Conservation (phyloP, 1,139 yeast species). For the Yamadazyma pseudoaaseri region DNA sequence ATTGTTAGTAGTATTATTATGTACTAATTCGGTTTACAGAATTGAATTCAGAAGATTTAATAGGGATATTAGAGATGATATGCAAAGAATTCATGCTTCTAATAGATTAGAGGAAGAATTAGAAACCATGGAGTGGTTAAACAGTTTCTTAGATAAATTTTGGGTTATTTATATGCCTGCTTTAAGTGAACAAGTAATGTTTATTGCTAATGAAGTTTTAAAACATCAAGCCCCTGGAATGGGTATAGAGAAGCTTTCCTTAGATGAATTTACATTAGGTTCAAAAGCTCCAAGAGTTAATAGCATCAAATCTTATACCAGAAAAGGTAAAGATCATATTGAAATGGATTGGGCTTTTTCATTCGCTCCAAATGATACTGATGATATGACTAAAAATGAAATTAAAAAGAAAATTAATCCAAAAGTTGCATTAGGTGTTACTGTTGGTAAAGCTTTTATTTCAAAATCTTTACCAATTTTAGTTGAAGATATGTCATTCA, state of each 20-base stretch:
- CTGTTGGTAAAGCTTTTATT: conserved; percentile 75
- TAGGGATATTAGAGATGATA: conserved; percentile 70
- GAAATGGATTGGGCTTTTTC: conserved; percentile 86
- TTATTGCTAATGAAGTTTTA: conserved; percentile 61
- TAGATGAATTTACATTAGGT: conserved; percentile 78
- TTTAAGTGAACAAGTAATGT: conserved; percentile 70
- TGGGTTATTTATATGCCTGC: conserved; percentile 91
- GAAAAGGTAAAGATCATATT: conserved; percentile 60
- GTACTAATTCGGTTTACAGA: conserved; percentile 65
- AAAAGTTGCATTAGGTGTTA: conserved; percentile 74
- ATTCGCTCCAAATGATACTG: conserved; percentile 77
- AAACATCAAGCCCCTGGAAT: conserved; percentile 77
- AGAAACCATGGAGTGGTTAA: conserved; percentile 81
- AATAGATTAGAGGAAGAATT: conserved; percentile 59
- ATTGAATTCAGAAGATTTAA: conserved; percentile 72
- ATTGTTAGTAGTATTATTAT: conserved; percentile 54
- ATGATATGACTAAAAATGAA: conserved; percentile 77
- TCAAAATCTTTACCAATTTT: conserved; percentile 72
- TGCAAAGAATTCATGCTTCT: conserved; percentile 57
- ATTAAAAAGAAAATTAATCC: conserved; percentile 70
- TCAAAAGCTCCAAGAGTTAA: conserved; percentile 75
- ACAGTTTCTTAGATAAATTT: conserved; percentile 70
- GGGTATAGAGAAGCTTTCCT: conserved; percentile 69
- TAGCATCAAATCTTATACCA: conserved; percentile 68
- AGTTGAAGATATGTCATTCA: conserved; percentile 75